Conservation (phyloP, 164 flowering plant genomes). For the Macadamia integrifolia region DNA sequence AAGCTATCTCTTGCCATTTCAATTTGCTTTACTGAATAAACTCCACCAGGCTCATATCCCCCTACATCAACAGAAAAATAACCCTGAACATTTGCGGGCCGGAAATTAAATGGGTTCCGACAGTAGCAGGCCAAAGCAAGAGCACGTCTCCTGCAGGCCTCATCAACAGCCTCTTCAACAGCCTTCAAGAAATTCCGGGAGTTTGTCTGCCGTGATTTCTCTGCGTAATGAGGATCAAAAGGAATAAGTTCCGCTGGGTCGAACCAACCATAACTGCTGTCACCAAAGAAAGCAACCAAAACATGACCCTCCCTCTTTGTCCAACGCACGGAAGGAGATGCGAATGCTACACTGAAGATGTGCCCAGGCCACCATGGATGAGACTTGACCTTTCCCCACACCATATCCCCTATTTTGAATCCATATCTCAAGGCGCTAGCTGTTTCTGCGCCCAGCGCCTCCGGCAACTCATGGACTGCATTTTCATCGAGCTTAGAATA, state of each 20-base stretch:
- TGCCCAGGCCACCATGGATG: constrained; percentile 99
- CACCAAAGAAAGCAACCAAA: constrained; percentile 96
- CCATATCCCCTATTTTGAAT: constrained; percentile 56
- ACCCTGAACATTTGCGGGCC: constrained; percentile 49
- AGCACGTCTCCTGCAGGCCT: constrained; percentile 59
- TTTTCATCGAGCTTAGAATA: constrained; percentile 12
- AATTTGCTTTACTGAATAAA: constrained; percentile 65
- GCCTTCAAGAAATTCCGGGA: constrained; percentile 62
- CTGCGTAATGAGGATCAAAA: constrained; percentile 58
- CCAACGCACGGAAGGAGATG: constrained; percentile 57
- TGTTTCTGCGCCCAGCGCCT: constrained; percentile 11
- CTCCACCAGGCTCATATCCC: constrained; percentile 57
- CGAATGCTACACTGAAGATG: constrained; percentile 69
- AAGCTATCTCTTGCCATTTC: constrained; percentile 56
- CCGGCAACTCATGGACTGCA: not conserved
- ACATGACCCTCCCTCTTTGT: constrained; percentile 62
- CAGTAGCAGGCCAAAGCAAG: constrained; percentile 75
- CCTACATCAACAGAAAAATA: constrained; percentile 68
- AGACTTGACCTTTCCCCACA: constrained; percentile 97
- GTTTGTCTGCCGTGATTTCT: constrained; percentile 67
- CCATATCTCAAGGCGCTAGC: constrained; percentile 5
- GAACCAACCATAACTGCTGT: constrained; percentile 98
- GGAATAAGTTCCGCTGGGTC: constrained; percentile 79
- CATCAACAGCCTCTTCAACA: constrained; percentile 93
- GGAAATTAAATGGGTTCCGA: constrained; percentile 57